Base-by-base conservation (phyloP, 2,329 filamentous ascomycete species). In the Hypoxylon rubiginosum region DNA sequence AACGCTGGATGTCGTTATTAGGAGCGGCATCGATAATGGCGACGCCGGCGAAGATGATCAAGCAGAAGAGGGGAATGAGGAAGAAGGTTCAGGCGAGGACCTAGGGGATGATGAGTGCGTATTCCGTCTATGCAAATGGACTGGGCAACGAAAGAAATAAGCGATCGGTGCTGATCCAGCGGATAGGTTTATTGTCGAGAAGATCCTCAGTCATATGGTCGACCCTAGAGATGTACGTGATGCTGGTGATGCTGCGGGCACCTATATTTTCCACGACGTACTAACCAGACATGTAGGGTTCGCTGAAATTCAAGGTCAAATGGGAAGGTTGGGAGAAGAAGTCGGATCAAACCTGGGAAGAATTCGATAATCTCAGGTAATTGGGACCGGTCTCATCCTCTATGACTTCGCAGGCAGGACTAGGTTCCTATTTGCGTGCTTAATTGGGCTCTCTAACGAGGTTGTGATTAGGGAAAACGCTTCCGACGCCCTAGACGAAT, bases 311-410 rank as follows among this genome's bases (percentile, higher is more conserved):
- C 74, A 84, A 90, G 55, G 91, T 96, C 36, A 94, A 95, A 73
- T 96, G 92, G 92, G 88, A 92, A 69, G 92, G 92, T 2, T 96
- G 90, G 67, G 87, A 92, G 0, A 86, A 89, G 66, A 88, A 89
- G 66, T 77, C 82, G 0, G 92, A 96, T 70, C 80, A 87, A 73
- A 96, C 92, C 0, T 95, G 92, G 92, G 92, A 96, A 75, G 90
- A 91, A 0, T 90, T 92, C 72, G 87, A 88, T 10, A 94, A 94
- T 71, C 81, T 93, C 64, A 79, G 71, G 87, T 89, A 78, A 64
- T 53, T 62, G n/a, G 21, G 8, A 54, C 84, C 70, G 11, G 7
- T 15, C 11, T 28, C 15, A 50, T 41, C 41, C 49, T 58, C 64
- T 24, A 11, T 11, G 21, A 64, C 62, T n/a, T 45, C n/a, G 17